Percentiles rank a stretch among this genome's conserved stretches.
phyloP scores from a whole-genome alignment of 2,329 filamentous ascomycete genomes.

The Cladosporium halotolerans region DNA sequence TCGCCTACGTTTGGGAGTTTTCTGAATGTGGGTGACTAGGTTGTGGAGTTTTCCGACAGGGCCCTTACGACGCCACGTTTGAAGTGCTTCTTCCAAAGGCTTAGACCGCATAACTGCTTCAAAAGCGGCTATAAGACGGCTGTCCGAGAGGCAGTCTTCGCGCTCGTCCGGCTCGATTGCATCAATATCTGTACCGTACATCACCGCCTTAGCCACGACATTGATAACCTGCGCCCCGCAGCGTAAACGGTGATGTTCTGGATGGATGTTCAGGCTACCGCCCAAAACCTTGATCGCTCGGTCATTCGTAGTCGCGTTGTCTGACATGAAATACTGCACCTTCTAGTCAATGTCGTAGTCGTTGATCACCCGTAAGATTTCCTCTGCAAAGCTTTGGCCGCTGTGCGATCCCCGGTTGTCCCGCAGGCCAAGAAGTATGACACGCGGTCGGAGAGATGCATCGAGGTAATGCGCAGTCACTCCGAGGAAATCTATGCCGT shows the following conservation, averaged over 20 bases:
- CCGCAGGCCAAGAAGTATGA: not conserved
- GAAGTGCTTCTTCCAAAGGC: not conserved
- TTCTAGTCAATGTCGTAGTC: not conserved
- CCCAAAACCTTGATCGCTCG: not conserved
- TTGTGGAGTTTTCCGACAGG: slow-evolving; percentile 3
- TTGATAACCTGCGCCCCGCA: slow-evolving; percentile 15
- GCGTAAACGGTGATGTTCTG: slow-evolving; percentile 7
- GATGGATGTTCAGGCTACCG: not conserved
- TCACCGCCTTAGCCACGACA: slow-evolving; percentile 14
- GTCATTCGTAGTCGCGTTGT: slow-evolving; percentile 17
- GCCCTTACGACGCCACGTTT: slow-evolving; percentile 9
- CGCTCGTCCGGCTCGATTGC: not conserved
- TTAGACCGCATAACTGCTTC: not conserved
- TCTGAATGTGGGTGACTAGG: not conserved
- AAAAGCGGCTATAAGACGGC: not conserved
- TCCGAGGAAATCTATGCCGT: not conserved
- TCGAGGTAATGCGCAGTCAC: not conserved
- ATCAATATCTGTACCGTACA: slow-evolving; percentile 9
- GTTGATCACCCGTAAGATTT: not conserved
- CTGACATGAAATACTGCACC: slow-evolving; percentile 16
- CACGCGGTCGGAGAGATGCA: not conserved
- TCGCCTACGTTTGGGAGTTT: not conserved
- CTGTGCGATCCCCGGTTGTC: not conserved
- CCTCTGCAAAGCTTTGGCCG: not conserved
- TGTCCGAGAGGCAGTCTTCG: not conserved